These are phyloP conservation scores for Phyllachora maydis DNA, from an alignment of 2,329 filamentous ascomycete genomes.

Conservation along the genomic window DNA sequence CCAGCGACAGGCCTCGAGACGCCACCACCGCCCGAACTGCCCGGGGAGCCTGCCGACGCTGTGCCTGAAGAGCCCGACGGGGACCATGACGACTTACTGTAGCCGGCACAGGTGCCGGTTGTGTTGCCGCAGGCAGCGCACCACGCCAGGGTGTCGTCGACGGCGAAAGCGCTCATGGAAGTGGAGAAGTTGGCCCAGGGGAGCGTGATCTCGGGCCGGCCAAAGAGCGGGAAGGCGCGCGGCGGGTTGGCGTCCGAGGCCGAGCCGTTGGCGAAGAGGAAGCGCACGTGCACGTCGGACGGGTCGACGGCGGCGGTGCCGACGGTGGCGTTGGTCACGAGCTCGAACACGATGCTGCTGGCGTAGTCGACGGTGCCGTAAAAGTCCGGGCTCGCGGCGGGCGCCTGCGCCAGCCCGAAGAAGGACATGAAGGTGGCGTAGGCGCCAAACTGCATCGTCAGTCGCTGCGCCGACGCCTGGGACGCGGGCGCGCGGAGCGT, in stretches of 20 bases:
- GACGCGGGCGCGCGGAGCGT: slow-evolving; percentile 19
- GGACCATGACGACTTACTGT: slow-evolving; percentile 8
- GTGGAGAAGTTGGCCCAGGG: slow-evolving; percentile 48
- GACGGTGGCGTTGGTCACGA: slow-evolving; percentile 32
- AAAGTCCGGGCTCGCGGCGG: slow-evolving; percentile 37
- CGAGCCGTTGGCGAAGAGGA: slow-evolving; percentile 39
- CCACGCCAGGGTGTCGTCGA: slow-evolving; percentile 47
- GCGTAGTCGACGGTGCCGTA: slow-evolving; percentile 69
- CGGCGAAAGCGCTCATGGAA: slow-evolving; percentile 43
- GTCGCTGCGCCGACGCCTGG: slow-evolving; percentile 12
- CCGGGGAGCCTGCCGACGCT: slow-evolving; percentile 3
- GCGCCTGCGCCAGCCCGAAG: slow-evolving; percentile 35
- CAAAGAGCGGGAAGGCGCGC: slow-evolving; percentile 34
- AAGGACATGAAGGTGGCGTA: slow-evolving; percentile 42
- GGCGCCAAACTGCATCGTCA: slow-evolving; percentile 37
- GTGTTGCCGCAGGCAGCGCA: slow-evolving; percentile 57
- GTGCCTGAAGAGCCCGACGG: no score
- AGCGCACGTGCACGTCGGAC: slow-evolving; percentile 33
- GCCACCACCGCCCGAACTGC: slow-evolving; percentile 13
- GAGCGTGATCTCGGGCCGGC: slow-evolving; percentile 29
- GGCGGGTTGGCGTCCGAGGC: slow-evolving; percentile 27
- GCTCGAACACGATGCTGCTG: slow-evolving; percentile 61
- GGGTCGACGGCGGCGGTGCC: slow-evolving; percentile 7
- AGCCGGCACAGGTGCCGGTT: slow-evolving; percentile 39
- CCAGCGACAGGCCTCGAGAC: slow-evolving; percentile 57